Evolutionary conservation across 108 stramenopile species (phyloP).

Genomic region (Cyclotella atomus): DNA sequence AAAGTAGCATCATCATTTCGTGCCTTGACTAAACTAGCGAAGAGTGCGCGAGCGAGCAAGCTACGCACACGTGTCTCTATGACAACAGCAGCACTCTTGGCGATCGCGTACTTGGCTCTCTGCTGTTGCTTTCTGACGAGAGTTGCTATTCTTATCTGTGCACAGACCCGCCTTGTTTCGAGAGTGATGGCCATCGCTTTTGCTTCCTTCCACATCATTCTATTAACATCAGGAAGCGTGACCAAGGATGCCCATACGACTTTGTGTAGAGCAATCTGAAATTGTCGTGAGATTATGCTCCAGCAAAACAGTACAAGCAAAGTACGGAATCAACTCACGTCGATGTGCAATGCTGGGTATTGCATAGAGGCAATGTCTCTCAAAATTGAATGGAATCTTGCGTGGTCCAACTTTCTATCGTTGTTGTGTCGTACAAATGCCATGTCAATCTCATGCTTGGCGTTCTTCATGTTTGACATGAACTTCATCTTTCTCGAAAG

Average conservation of each 20-base stretch:
- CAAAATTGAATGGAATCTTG: conserved; percentile 35
- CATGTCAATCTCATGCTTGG: conserved; percentile 58
- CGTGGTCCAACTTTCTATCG: conserved; percentile 45
- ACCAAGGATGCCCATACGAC: conserved; percentile 50
- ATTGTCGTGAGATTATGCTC: conserved; percentile 4
- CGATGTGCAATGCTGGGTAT: conserved; percentile 29
- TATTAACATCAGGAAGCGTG: conserved; percentile 57
- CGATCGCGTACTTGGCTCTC: conserved; percentile 15
- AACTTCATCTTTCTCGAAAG: conserved; percentile 59
- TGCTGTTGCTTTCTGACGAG: conserved; percentile 32
- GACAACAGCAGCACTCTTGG: conserved; percentile 15
- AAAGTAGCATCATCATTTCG: conserved; percentile 20
- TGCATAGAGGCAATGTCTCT: conserved; percentile 50
- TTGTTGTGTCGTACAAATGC: conserved; percentile 39
- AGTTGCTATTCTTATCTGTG: conserved; percentile 46
- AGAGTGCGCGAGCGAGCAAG: conserved; percentile 25
- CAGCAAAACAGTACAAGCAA: too few relatives aligned
- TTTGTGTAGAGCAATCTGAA: conserved; percentile 31
- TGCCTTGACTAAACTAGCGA: conserved; percentile 17
- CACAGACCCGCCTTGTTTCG: conserved; percentile 53
- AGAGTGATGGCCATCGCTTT: conserved; percentile 53
- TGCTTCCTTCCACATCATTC: conserved; percentile 58
- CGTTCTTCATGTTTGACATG: conserved; percentile 44
- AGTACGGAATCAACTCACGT: too few relatives aligned
- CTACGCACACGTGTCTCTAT: conserved; percentile 33